Evolutionary conservation across 306 rosid species (phyloP).

Genomic region (Pterocarpus santalinus): DNA sequence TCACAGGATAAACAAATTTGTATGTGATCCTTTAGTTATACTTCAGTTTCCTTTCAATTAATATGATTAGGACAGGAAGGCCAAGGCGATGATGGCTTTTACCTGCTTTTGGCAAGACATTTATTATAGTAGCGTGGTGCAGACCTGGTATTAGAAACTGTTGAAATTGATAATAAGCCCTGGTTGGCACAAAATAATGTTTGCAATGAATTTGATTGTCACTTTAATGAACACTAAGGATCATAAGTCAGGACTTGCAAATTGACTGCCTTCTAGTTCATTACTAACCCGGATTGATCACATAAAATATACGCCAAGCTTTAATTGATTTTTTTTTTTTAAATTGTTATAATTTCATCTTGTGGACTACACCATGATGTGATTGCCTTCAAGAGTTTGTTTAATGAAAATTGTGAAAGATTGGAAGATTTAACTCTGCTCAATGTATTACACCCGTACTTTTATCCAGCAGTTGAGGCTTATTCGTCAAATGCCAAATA

Average conservation of each 20-base stretch:
- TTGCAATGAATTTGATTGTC: background rate
- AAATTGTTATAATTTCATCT: background rate
- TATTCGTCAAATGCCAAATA: background rate
- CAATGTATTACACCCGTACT: background rate
- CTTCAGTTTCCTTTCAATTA: background rate
- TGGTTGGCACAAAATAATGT: background rate
- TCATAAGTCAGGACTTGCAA: slow-evolving; percentile 13
- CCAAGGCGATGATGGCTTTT: background rate
- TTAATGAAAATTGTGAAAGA: slow-evolving; percentile 1
- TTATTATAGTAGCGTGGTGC: background rate
- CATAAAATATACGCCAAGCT: slow-evolving; percentile 10
- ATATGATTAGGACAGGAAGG: slow-evolving; percentile 6
- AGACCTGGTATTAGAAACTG: background rate
- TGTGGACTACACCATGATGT: background rate
- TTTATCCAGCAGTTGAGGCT: background rate
- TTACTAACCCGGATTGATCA: slow-evolving; percentile 3
- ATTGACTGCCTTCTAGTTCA: slow-evolving; percentile 10
- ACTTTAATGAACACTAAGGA: background rate
- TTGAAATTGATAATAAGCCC: background rate
- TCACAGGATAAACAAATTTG: background rate
- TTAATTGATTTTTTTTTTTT: background rate
- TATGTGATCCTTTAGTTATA: background rate
- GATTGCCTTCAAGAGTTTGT: slow-evolving; percentile 7
- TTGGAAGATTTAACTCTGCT: slow-evolving; percentile 19
- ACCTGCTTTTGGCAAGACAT: slow-evolving; percentile 5